These are phyloP conservation scores for Elongisporangium anandrum DNA, from an alignment of 352 stramenopile species.

Conservation along the genomic window DNA sequence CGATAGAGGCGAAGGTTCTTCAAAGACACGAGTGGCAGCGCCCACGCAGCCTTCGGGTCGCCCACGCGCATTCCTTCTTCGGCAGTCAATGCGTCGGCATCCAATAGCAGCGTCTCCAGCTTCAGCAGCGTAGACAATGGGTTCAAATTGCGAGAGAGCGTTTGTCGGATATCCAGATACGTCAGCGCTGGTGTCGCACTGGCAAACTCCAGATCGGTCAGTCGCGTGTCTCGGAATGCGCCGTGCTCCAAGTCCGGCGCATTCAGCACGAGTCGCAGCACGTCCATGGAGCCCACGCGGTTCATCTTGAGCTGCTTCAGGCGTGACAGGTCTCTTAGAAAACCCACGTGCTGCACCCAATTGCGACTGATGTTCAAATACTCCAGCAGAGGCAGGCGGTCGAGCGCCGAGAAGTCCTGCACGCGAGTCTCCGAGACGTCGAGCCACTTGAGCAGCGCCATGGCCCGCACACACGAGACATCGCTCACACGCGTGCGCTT, in stretches of 20 bases:
- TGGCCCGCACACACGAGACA: slow-evolving; percentile 20
- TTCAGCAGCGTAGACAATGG: slow-evolving; percentile 21
- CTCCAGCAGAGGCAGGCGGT: slow-evolving; percentile 15
- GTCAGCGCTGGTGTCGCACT: slow-evolving; percentile 11
- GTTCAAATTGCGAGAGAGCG: slow-evolving; percentile 24
- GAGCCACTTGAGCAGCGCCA: slow-evolving; percentile 23
- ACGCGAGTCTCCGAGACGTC: slow-evolving; percentile 40
- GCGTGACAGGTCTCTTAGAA: slow-evolving; percentile 20
- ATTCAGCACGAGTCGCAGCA: slow-evolving; percentile 21
- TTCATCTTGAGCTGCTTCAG: slow-evolving; percentile 30
- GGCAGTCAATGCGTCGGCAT: slow-evolving; percentile 10
- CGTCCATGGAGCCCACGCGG: slow-evolving; percentile 27
- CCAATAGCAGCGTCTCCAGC: slow-evolving; percentile 38
- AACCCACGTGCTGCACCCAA: slow-evolving; percentile 27
- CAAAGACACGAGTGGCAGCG: slow-evolving; percentile 10
- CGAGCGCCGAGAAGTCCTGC: slow-evolving; percentile 28
- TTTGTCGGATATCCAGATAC: slow-evolving; percentile 43
- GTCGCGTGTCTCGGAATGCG: slow-evolving; percentile 37
- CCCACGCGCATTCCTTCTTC: slow-evolving; percentile 10
- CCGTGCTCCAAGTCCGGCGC: slow-evolving; percentile 21
- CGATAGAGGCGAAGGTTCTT: slow-evolving; percentile 36
- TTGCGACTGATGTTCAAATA: slow-evolving; percentile 45
- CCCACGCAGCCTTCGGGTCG: slow-evolving; percentile 2
- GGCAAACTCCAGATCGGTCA: slow-evolving; percentile 33
- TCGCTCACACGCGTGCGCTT: slow-evolving; percentile 23